phyloP scores from a whole-genome alignment of 768 basidiomycete species.

The Trametopsis cervina region DNA sequence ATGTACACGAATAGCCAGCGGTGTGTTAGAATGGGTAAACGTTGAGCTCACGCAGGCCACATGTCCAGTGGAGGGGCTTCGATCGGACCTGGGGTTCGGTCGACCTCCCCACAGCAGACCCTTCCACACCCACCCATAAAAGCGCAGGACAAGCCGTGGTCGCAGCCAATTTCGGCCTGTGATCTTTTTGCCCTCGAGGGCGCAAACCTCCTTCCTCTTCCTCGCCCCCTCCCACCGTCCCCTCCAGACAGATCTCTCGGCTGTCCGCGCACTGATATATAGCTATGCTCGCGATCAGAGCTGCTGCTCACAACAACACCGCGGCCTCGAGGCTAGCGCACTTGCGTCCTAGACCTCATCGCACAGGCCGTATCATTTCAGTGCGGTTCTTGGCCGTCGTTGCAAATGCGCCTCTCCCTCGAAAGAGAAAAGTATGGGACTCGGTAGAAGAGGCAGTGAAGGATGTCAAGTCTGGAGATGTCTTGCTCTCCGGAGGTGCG shows the following conservation, averaged over 20 bases:
- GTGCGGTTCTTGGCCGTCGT: conserved; percentile 21
- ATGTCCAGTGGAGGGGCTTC: too few relatives aligned
- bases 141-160: too few relatives aligned
- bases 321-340: conserved; percentile 10
- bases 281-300: conserved; percentile 12
- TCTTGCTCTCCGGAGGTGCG: conserved; percentile 75
- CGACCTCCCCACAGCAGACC: background rate
- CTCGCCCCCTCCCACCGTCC: conserved; percentile 2
- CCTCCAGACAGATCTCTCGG: too few relatives aligned
- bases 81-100: background rate
- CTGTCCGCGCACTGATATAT: background rate
- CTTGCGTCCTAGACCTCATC: conserved; percentile 15
- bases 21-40: too few relatives aligned
- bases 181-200: background rate
- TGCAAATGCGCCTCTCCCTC: conserved; percentile 24
- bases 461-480: conserved; percentile 74
- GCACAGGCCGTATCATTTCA: conserved; percentile 10
- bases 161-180: too few relatives aligned
- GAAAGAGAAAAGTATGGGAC: conserved; percentile 58
- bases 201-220: conserved; percentile 8
- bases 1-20: too few relatives aligned
- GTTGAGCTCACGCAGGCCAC: too few relatives aligned
- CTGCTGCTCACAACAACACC: conserved; percentile 4
- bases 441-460: conserved; percentile 76
- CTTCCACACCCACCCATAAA: too few relatives aligned